Percentiles rank a stretch among this genome's conserved stretches.
Evolutionary conservation across 2,329 filamentous ascomycete genomes (phyloP).

Genomic region (Colletotrichum aenigma): DNA sequence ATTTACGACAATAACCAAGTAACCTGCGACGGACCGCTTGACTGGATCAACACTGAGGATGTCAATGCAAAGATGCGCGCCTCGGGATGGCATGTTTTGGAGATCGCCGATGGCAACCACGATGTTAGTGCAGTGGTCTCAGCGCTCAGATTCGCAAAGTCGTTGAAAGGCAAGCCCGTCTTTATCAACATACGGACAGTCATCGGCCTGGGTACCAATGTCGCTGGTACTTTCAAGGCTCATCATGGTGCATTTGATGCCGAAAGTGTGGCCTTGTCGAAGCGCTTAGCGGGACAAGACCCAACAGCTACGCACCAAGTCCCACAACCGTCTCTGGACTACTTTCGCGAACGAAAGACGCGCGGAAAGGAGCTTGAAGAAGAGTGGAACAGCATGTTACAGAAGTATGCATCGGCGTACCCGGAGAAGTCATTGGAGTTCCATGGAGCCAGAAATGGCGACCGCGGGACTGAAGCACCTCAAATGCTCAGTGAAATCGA

Average conservation of each 20-base stretch:
- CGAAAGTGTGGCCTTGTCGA: slow-evolving; percentile 47
- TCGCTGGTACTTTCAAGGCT: slow-evolving; percentile 52
- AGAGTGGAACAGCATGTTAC: slow-evolving; percentile 48
- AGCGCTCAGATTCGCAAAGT: slow-evolving; percentile 39
- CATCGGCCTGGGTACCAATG: slow-evolving; percentile 56
- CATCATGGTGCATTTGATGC: slow-evolving; percentile 57
- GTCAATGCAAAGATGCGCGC: slow-evolving; percentile 60
- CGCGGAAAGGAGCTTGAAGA: slow-evolving; percentile 47
- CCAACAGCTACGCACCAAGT: not conserved
- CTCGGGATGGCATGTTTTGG: slow-evolving; percentile 56
- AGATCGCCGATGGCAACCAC: slow-evolving; percentile 52
- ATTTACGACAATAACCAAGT: slow-evolving; percentile 65
- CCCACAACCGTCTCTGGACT: slow-evolving; percentile 35
- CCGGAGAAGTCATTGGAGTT: slow-evolving; percentile 55
- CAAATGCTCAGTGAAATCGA: slow-evolving; percentile 17
- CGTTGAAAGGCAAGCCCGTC: slow-evolving; percentile 46
- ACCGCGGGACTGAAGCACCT: slow-evolving; percentile 22
- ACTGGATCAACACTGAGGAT: slow-evolving; percentile 57
- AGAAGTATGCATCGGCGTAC: slow-evolving; percentile 44
- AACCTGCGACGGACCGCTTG: slow-evolving; percentile 59
- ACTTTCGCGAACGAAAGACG: slow-evolving; percentile 43
- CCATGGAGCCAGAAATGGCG: slow-evolving; percentile 46
- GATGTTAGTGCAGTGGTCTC: slow-evolving; percentile 49
- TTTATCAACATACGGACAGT: slow-evolving; percentile 63
- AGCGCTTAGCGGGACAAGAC: not conserved